Conservation (phyloP, 2,329 filamentous ascomycete species). For the Trichoderma afroharzianum region DNA sequence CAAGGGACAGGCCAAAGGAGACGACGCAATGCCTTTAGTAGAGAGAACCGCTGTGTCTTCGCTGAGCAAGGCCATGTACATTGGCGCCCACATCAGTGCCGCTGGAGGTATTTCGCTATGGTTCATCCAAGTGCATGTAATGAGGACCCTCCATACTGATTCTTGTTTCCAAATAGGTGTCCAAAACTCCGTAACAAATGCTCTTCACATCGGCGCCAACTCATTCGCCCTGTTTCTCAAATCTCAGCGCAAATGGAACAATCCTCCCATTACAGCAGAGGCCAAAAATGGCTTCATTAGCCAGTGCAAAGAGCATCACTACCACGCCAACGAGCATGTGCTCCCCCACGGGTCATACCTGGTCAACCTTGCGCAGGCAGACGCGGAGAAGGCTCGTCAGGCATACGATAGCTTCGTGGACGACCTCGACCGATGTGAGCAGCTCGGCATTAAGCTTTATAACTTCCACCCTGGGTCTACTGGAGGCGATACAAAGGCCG, state of each 20-base stretch:
- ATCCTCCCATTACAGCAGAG: constrained; percentile 68
- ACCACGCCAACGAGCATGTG: constrained; percentile 67
- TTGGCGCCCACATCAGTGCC: constrained; percentile 88
- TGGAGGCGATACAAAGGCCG: constrained; percentile 61
- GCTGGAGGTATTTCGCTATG: constrained; percentile 64
- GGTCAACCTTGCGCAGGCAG: constrained; percentile 87
- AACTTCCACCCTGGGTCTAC: constrained; percentile 95
- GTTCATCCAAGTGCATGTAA: not conserved
- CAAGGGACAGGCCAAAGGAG: constrained; percentile 34
- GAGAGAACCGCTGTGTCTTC: constrained; percentile 60
- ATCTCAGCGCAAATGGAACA: constrained; percentile 92
- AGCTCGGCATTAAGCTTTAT: constrained; percentile 84
- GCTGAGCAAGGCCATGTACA: constrained; percentile 68
- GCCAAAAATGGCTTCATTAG: constrained; percentile 66
- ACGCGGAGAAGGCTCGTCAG: constrained; percentile 75
- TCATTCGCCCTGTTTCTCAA: constrained; percentile 94
- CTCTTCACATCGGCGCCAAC: constrained; percentile 80
- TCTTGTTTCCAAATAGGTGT: constrained; percentile 56
- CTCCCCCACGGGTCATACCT: constrained; percentile 95
- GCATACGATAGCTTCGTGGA: constrained; percentile 84
- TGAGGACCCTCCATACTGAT: not conserved
- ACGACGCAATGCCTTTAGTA: constrained; percentile 57
- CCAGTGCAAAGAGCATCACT: constrained; percentile 64
- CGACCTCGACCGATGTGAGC: constrained; percentile 80
- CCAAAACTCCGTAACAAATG: constrained; percentile 80